Conservation (phyloP, 345 rosid genomes). For the Sisymbrium irio region DNA sequence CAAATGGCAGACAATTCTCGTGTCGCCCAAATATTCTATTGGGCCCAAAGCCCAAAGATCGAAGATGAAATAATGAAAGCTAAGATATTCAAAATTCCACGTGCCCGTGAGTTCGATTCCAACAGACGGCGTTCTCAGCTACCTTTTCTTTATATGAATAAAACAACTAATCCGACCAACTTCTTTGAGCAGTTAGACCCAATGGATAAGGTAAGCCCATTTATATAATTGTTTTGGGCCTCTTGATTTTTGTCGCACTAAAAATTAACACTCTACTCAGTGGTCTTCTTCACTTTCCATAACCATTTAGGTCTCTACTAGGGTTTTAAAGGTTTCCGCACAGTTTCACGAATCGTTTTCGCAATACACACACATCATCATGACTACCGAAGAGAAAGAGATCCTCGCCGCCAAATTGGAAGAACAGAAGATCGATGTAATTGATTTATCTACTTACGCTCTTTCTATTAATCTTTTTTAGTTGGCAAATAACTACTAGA, state of each 20-base stretch:
- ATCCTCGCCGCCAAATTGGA: slow-evolving; percentile 75
- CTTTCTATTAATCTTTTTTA: not conserved
- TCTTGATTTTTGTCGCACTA: not conserved
- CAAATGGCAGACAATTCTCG: not conserved
- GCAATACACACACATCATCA: slow-evolving; percentile 38
- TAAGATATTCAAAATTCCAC: too few species aligned
- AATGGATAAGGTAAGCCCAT: not conserved
- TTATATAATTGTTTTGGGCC: slow-evolving; percentile 20
- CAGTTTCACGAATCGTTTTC: slow-evolving; percentile 1
- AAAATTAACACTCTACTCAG: not conserved
- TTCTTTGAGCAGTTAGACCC: not conserved
- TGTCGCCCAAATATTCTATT: not conserved
- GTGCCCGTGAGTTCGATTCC: slow-evolving; percentile 86
- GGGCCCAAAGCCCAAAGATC: slow-evolving; percentile 13
- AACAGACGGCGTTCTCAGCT: slow-evolving; percentile 53
- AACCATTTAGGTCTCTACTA: not conserved
- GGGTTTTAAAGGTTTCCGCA: slow-evolving; percentile 34
- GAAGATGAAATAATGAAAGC: too few species aligned
- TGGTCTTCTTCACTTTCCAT: slow-evolving; percentile 12
- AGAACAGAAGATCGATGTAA: slow-evolving; percentile 64
- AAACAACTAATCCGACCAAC: not conserved
- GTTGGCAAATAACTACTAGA: not conserved
- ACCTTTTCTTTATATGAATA: not conserved
- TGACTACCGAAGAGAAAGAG: slow-evolving; percentile 75
- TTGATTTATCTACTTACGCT: not conserved